Percentiles rank a stretch among this genome's conserved stretches.
Evolutionary conservation across 1,284 basidiomycete species (phyloP).

Genomic region (Puccinia hordei): DNA sequence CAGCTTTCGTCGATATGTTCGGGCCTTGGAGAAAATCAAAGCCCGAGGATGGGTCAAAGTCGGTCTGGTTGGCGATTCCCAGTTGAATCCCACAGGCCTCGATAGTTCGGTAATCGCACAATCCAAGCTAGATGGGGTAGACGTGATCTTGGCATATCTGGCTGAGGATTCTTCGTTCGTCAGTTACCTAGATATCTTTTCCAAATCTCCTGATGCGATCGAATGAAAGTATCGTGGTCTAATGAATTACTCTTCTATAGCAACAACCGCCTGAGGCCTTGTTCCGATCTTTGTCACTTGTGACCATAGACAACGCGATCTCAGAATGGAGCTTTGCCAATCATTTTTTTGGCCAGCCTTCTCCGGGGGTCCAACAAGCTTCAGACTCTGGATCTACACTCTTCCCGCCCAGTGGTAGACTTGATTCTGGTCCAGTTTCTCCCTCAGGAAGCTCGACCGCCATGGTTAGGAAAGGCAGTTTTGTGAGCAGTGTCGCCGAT

Average conservation of each 20-base stretch:
- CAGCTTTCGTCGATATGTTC: slow-evolving; percentile 83
- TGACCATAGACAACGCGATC: slow-evolving; percentile 88
- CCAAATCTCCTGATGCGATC: slow-evolving; percentile 5
- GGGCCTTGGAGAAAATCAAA: slow-evolving; percentile 77
- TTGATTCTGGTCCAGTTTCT: slow-evolving; percentile 17
- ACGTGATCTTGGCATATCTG: slow-evolving; percentile 77
- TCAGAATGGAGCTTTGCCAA: slow-evolving; percentile 85
- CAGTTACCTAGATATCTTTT: slow-evolving; percentile 57
- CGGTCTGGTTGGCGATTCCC: slow-evolving; percentile 58
- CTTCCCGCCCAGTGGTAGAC: slow-evolving; percentile 1
- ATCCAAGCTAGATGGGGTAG: slow-evolving; percentile 69
- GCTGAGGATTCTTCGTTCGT: slow-evolving; percentile 81
- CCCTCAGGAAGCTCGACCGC: slow-evolving; percentile 35
- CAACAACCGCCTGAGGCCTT: slow-evolving; percentile 79
- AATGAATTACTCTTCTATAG: slow-evolving; percentile 61
- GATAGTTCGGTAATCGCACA: slow-evolving; percentile 39
- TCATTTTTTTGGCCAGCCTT: slow-evolving; percentile 69
- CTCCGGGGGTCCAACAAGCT: slow-evolving; percentile 41
- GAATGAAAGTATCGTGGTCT: background rate
- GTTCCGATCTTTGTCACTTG: slow-evolving; percentile 78
- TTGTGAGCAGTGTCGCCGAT: slow-evolving; percentile 63
- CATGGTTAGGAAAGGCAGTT: slow-evolving; percentile 52
- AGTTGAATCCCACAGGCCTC: slow-evolving; percentile 49
- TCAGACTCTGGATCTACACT: slow-evolving; percentile 19
- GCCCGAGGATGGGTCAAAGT: slow-evolving; percentile 61